Evolutionary conservation across 139 green algal genomes (phyloP).

Genomic region (Yamagishiella unicocca): DNA sequence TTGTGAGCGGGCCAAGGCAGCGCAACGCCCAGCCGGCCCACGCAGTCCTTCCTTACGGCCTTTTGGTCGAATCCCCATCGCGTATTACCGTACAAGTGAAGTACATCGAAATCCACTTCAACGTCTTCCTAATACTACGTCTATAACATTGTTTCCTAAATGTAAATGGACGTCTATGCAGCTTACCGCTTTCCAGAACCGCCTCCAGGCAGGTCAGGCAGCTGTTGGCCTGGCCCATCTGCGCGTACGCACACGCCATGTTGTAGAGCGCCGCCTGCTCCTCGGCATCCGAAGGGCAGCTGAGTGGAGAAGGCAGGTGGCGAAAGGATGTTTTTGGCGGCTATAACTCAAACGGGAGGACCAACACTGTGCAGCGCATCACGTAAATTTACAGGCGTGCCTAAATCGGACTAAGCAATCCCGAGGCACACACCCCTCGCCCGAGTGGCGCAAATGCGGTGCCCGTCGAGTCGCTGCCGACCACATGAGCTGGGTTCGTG

Average conservation of each 20-base stretch:
- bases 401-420: too few species aligned
- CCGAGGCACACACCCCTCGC: too few species aligned
- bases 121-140: neutral
- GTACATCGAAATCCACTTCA: neutral
- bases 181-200: slow-evolving; percentile 66
- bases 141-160: neutral
- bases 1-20: neutral
- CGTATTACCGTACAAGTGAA: too few species aligned
- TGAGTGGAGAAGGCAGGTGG: neutral
- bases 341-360: too few species aligned
- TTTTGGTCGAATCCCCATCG: too few species aligned
- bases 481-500: too few species aligned
- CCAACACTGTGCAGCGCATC: too few species aligned
- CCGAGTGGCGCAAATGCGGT: too few species aligned
- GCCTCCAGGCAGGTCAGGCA: slow-evolving; percentile 76
- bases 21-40: neutral
- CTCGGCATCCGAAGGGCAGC: slow-evolving; percentile 75
- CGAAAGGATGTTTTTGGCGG: too few species aligned
- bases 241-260: slow-evolving; percentile 74
- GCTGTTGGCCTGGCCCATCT: slow-evolving; percentile 59
- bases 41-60: neutral
- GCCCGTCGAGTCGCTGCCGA: too few species aligned
- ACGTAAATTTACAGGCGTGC: too few species aligned
- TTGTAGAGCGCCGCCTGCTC: slow-evolving; percentile 82
- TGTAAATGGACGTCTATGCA: neutral